These are phyloP conservation scores for Pseudoturritis turrita DNA, from an alignment of 345 rosid species.

Conservation along the genomic window DNA sequence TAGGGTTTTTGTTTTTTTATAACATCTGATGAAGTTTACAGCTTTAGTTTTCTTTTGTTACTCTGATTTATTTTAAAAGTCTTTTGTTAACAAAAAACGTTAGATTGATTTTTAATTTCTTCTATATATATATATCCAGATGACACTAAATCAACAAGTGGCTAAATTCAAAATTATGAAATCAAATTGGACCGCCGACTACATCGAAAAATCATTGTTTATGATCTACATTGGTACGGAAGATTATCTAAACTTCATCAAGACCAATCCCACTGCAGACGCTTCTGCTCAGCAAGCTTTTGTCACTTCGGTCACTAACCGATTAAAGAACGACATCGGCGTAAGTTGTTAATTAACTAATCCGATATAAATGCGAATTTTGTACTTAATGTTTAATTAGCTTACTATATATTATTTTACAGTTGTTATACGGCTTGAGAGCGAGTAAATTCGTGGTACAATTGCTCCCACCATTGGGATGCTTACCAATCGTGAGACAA, in stretches of 20 bases:
- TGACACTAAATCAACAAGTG: slow-evolving; percentile 26
- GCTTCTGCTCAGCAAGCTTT: slow-evolving; percentile 22
- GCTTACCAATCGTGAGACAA: slow-evolving; percentile 24
- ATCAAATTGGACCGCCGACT: slow-evolving; percentile 5
- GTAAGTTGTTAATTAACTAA: slow-evolving; percentile 2
- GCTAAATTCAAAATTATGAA: background rate
- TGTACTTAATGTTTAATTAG: background rate
- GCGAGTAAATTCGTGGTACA: slow-evolving; percentile 16
- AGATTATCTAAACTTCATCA: slow-evolving; percentile 22
- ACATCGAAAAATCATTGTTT: slow-evolving; percentile 10
- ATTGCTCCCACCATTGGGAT: slow-evolving; percentile 26
- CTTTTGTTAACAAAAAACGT: too few species aligned
- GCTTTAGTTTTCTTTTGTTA: too few species aligned
- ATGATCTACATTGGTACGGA: slow-evolving; percentile 25
- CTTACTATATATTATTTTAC: background rate
- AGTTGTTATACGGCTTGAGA: slow-evolving; percentile 9
- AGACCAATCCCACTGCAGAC: background rate
- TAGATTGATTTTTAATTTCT: background rate
- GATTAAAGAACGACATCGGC: slow-evolving; percentile 10
- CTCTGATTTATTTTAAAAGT: too few species aligned
- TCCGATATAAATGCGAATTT: background rate
- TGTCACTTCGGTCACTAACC: slow-evolving; percentile 11
- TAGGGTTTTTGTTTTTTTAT: too few species aligned
- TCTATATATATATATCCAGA: background rate
- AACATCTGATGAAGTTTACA: too few species aligned